These are phyloP conservation scores for Eutypa lata DNA, from an alignment of 2,329 filamentous ascomycete genomes.

Conservation along the genomic window DNA sequence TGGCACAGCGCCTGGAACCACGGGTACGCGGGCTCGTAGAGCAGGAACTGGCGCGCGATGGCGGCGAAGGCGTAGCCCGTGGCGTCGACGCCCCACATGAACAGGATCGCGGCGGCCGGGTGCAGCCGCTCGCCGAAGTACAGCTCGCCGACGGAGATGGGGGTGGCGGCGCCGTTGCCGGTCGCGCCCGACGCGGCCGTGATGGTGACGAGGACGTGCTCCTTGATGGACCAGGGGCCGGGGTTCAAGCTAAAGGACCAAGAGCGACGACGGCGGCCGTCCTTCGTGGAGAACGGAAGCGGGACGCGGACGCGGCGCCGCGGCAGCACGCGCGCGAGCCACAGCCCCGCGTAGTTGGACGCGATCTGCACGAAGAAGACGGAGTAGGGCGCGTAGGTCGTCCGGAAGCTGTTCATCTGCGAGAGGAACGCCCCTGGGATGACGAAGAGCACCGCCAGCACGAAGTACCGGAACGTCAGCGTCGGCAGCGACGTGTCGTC, in stretches of 20 bases:
- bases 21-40: slow-evolving; percentile 56
- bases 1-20: slow-evolving; percentile 52
- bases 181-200: slow-evolving; percentile 51
- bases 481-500: slow-evolving; percentile 55
- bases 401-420: slow-evolving; percentile 54
- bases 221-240: slow-evolving; percentile 54
- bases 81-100: slow-evolving; percentile 58
- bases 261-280: too few species aligned
- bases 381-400: slow-evolving; percentile 55
- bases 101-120: slow-evolving; percentile 53
- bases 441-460: slow-evolving; percentile 53
- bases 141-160: slow-evolving; percentile 53
- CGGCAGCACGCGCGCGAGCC: slow-evolving; percentile 49
- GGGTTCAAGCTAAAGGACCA: slow-evolving; percentile 53
- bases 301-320: slow-evolving; percentile 44
- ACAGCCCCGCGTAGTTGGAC: slow-evolving; percentile 51
- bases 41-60: slow-evolving; percentile 52
- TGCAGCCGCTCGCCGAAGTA: slow-evolving; percentile 53
- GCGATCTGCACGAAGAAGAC: slow-evolving; percentile 62
- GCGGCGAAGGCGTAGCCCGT: slow-evolving; percentile 58
- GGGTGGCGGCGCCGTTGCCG: slow-evolving; percentile 48
- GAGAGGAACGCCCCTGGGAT: slow-evolving; percentile 56
- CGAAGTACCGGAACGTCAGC: slow-evolving; percentile 58
- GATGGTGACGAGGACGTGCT: slow-evolving; percentile 56
- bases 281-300: too few species aligned